A percentile compares a stretch with the other conserved stretches of the same genome.
These are phyloP conservation scores for Lentinula raphanica DNA, from an alignment of 768 basidiomycete genomes.

Conservation along the genomic window DNA sequence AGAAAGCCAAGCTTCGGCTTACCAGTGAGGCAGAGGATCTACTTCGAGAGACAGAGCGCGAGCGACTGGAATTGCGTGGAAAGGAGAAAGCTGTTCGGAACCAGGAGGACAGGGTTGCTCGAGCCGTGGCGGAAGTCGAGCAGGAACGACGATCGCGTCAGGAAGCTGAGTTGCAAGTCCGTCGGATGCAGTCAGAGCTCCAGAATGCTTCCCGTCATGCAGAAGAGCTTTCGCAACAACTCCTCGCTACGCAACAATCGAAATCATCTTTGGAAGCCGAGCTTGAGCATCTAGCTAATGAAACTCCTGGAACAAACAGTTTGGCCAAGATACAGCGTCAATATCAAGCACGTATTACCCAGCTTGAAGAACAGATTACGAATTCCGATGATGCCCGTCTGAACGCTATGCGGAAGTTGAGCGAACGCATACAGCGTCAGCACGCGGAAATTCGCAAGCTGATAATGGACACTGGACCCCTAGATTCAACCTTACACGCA, in stretches of 20 bases:
- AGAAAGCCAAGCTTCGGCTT: constrained; percentile 72
- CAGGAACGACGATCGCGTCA: constrained; percentile 64
- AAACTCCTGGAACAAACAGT: constrained; percentile 47
- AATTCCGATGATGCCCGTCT: constrained; percentile 48
- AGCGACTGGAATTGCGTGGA: constrained; percentile 56
- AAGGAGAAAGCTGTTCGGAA: constrained; percentile 63
- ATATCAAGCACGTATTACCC: constrained; percentile 56
- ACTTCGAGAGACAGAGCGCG: constrained; percentile 65
- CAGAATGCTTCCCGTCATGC: constrained; percentile 50
- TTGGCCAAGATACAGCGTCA: constrained; percentile 58
- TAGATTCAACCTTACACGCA: constrained; percentile 57
- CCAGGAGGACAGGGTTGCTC: constrained; percentile 56
- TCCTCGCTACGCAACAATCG: constrained; percentile 49
- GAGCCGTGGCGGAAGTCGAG: constrained; percentile 56
- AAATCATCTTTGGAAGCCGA: constrained; percentile 65
- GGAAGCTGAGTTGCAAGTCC: constrained; percentile 55
- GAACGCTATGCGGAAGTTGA: constrained; percentile 47
- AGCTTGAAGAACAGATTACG: constrained; percentile 57
- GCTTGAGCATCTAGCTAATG: constrained; percentile 60
- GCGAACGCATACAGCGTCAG: constrained; percentile 58
- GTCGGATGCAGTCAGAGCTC: constrained; percentile 58
- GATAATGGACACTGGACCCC: constrained; percentile 49
- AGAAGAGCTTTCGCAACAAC: constrained; percentile 48
- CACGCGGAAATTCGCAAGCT: constrained; percentile 71
- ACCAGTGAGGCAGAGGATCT: constrained; percentile 82